These are phyloP conservation scores for Copromyces sp. DNA, from an alignment of 495 filamentous ascomycete species.

Conservation along the genomic window DNA sequence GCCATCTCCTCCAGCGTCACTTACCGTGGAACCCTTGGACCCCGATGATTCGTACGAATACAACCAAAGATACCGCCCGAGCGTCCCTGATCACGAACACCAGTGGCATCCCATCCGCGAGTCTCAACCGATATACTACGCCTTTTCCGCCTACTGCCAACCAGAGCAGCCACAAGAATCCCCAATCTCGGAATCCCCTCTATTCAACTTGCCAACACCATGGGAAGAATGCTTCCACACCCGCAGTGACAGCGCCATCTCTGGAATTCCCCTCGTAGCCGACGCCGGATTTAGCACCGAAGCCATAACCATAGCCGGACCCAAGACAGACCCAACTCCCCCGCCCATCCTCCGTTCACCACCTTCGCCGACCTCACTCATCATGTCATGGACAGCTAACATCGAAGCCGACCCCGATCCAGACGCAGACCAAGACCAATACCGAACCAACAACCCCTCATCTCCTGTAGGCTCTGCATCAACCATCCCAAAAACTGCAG, in stretches of 20 bases:
- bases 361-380: not conserved
- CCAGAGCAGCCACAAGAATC: not conserved
- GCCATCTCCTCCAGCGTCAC: not conserved
- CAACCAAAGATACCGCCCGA: not conserved
- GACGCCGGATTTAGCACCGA: not conserved
- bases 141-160: not conserved
- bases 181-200: not conserved
- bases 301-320: not conserved
- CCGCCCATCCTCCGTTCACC: not conserved
- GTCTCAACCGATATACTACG: not conserved
- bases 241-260: not conserved
- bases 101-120: not conserved
- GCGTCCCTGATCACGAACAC: not conserved
- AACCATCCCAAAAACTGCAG: not conserved
- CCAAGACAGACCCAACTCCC: not conserved
- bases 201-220: not conserved
- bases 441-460: not conserved
- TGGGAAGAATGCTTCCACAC: not conserved
- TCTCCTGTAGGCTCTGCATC: not conserved
- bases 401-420: not conserved
- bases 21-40: not conserved
- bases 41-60: not conserved
- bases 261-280: not conserved
- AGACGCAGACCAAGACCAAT: not conserved
- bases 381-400: not conserved